Evolutionary conservation across 352 stramenopile species (phyloP).

Genomic region (Phytophthora ohioensis): DNA sequence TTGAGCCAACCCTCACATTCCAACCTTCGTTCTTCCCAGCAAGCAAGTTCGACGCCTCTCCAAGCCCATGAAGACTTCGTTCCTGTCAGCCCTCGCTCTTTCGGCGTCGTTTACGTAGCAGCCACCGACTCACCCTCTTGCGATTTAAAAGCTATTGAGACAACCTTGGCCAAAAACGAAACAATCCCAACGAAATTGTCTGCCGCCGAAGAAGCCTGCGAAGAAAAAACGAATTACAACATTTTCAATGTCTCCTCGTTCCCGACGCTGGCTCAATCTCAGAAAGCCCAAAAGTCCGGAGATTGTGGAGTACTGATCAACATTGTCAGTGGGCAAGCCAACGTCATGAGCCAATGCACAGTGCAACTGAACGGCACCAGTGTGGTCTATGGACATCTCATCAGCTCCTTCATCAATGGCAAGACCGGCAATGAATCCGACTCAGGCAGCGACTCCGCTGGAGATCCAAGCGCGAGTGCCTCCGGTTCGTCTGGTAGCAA

Average conservation of each 20-base stretch:
- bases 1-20: conserved; percentile 3
- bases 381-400: conserved; percentile 54
- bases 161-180: conserved; percentile 44
- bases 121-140: conserved; percentile 26
- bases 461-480: conserved; percentile 21
- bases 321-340: conserved; percentile 58
- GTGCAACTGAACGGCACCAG: conserved; percentile 45
- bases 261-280: conserved; percentile 40
- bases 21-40: conserved; percentile 13
- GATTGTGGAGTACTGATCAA: conserved; percentile 44
- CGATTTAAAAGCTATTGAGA: conserved; percentile 52
- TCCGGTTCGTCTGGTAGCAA: conserved; percentile 28
- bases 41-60: background rate
- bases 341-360: conserved; percentile 62
- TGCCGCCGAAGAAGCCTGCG: conserved; percentile 34
- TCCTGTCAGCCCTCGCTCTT: conserved; percentile 26
- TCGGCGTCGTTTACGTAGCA: conserved; percentile 15
- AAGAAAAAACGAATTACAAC: conserved; percentile 45
- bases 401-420: conserved; percentile 59
- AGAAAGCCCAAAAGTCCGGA: conserved; percentile 48
- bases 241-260: conserved; percentile 58
- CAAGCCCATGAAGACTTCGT: conserved; percentile 37
- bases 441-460: conserved; percentile 30
- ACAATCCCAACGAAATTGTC: conserved; percentile 5
- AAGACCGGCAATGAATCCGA: conserved; percentile 67